Conservation (phyloP, 176 grass and related monocot species). For the Zea luxurians region DNA sequence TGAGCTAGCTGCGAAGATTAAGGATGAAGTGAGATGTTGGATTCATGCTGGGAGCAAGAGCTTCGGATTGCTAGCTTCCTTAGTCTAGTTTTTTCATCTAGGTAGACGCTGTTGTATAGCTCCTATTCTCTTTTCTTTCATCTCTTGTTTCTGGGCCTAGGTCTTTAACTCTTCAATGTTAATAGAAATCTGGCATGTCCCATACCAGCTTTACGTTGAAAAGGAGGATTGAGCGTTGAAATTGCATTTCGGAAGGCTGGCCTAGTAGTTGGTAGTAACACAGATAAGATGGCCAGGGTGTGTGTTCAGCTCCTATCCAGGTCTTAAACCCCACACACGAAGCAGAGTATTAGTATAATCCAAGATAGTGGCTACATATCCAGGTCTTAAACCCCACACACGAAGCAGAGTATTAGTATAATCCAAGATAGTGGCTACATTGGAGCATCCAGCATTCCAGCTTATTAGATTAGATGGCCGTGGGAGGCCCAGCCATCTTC, state of each 20-base stretch:
- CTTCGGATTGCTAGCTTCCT: too few species aligned
- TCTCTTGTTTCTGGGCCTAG: too few species aligned
- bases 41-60: too few species aligned
- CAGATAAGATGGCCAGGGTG: too few species aligned
- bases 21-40: too few species aligned
- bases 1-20: too few species aligned
- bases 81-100: too few species aligned
- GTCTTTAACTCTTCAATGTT: too few species aligned
- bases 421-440: constrained; percentile 16
- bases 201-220: not conserved
- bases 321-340: constrained; percentile 1
- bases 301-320: too few species aligned
- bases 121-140: too few species aligned
- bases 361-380: constrained; percentile 15
- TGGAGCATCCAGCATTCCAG: not conserved
- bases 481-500: constrained; percentile 6
- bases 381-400: constrained; percentile 21
- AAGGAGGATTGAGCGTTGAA: constrained; percentile 5
- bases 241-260: not conserved
- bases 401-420: constrained; percentile 7
- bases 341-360: constrained; percentile 11
- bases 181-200: not conserved
- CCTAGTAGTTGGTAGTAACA: constrained; percentile 3
- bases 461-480: not conserved
- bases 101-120: too few species aligned